Evolutionary conservation across 2,329 filamentous ascomycete genomes (phyloP).

Genomic region (Cytospora piceae): DNA sequence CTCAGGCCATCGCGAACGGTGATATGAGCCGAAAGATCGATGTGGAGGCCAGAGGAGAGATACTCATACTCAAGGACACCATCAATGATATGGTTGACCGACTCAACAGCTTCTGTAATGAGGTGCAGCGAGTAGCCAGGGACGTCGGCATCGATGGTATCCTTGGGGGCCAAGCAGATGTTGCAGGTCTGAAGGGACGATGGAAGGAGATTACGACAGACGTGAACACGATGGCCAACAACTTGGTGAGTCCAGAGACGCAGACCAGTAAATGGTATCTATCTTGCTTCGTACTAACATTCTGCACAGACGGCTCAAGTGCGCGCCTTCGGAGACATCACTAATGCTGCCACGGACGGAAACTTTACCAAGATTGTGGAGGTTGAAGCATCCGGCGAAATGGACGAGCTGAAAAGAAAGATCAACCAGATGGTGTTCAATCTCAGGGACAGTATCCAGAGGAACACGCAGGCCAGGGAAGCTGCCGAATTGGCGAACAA

Average conservation of each 20-base stretch:
- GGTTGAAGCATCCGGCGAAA: conserved; percentile 95
- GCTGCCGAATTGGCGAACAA: conserved; percentile 96
- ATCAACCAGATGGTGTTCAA: conserved; percentile 99
- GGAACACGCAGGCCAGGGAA: conserved; percentile 93
- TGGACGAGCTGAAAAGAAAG: conserved; percentile 98
- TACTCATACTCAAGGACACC: conserved; percentile 89
- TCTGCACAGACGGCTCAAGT: conserved; percentile 85
- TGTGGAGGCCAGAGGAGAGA: conserved; percentile 93
- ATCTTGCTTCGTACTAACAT: conserved; percentile 36
- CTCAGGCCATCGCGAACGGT: conserved; percentile 91
- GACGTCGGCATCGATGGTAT: conserved; percentile 98
- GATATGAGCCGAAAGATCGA: conserved; percentile 97
- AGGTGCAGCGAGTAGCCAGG: conserved; percentile 92
- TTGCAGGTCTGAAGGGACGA: conserved; percentile 86
- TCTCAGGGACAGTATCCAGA: conserved; percentile 91
- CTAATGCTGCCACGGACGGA: conserved; percentile 94
- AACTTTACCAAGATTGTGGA: conserved; percentile 97
- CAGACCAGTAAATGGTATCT: neutral
- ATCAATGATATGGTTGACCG: conserved; percentile 99
- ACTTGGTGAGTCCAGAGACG: conserved; percentile 52
- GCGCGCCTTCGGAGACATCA: conserved; percentile 96
- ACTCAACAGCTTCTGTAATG: conserved; percentile 92
- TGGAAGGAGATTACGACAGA: conserved; percentile 99
- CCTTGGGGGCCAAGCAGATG: conserved; percentile 96
- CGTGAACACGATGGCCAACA: conserved; percentile 88